Base-by-base conservation (phyloP, 106 monocot genomes). In the Posidonia australis region DNA sequence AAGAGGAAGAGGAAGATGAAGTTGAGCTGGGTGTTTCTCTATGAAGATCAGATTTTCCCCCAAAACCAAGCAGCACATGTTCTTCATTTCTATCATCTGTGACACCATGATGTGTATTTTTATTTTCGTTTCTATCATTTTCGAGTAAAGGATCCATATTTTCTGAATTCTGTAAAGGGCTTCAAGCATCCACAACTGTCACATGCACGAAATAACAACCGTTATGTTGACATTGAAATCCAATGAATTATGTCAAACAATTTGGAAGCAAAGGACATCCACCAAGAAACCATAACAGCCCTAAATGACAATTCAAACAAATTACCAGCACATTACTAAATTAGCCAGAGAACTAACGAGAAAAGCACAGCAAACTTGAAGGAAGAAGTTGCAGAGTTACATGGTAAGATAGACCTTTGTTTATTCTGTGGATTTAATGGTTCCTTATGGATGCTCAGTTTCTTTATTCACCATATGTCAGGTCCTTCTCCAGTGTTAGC, bases 1-100 rank as follows among this genome's bases (percentile, higher is more conserved):
- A 62, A n/a, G 62, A 62, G 10, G 46, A 46, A 11, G 64, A 64
- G 16, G 64, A 64, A 14, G 64, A 64, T 0, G 64, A 64, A 11
- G 64, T 20, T 14, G 46, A 64, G 27, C 16, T 46, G 0, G 6
- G 21, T 14, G 46, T 36, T 47, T 64, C 14, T 16, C 10, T 11
- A 5, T 24, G 46, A 47, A 47, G 5, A 7, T 64, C 53, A 21
- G 58, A 58, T 29, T 17, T 58, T 30, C 2, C 58, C 29, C 9
- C 9, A 1, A 58, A 5, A 58, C 28, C 24, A 58, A 58, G 14
- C 28, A 58, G 29, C 13, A 30, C 16, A 30, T 56, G 12, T 56
- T 28, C 13, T 56, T 25, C 12, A 24, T 13, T 26, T 28, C 18
- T 17, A 58, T 58, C 30, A n/a, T 30, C 58, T 17, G n/a, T 31